Evolutionary conservation across 805 yeast genomes (phyloP).

Genomic region (Barnettozyma wickerhamii): DNA sequence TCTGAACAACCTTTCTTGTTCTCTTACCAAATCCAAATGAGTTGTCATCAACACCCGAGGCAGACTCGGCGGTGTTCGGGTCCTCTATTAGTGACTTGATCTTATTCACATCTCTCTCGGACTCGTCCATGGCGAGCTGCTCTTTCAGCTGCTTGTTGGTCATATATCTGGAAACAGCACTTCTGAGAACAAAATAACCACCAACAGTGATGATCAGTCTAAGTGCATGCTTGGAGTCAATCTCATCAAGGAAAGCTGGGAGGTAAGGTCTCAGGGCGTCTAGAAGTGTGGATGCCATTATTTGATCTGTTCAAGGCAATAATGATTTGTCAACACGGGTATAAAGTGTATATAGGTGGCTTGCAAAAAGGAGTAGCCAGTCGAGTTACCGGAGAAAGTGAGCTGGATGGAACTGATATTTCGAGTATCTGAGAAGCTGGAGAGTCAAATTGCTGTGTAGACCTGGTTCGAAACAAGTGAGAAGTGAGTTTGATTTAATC

Average conservation of each 20-base stretch:
- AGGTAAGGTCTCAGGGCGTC: slow-evolving; percentile 8
- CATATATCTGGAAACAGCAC: slow-evolving; percentile 51
- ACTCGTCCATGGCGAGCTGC: slow-evolving; percentile 46
- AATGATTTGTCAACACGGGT: neutral
- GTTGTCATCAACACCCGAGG: slow-evolving; percentile 34
- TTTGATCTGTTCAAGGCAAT: neutral
- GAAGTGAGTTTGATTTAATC: neutral
- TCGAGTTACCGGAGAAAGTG: too few relatives aligned
- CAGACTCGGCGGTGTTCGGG: slow-evolving; percentile 34
- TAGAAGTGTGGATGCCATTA: neutral
- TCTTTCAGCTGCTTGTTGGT: slow-evolving; percentile 51
- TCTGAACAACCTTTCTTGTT: slow-evolving; percentile 56
- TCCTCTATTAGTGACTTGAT: slow-evolving; percentile 30
- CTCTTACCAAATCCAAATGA: slow-evolving; percentile 79
- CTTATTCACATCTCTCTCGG: slow-evolving; percentile 33
- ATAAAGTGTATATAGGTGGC: too few relatives aligned
- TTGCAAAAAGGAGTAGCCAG: too few relatives aligned
- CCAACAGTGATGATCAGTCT: slow-evolving; percentile 51
- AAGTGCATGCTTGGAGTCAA: slow-evolving; percentile 43
- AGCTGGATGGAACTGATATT: too few relatives aligned
- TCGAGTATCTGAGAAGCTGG: too few relatives aligned
- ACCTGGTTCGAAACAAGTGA: too few relatives aligned
- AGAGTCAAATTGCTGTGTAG: too few relatives aligned
- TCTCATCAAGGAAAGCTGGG: slow-evolving; percentile 30
- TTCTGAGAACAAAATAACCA: slow-evolving; percentile 57